Percentiles rank a stretch among this genome's conserved stretches.
Conservation (phyloP, 345 rosid genomes). For the Triadica sebifera region DNA sequence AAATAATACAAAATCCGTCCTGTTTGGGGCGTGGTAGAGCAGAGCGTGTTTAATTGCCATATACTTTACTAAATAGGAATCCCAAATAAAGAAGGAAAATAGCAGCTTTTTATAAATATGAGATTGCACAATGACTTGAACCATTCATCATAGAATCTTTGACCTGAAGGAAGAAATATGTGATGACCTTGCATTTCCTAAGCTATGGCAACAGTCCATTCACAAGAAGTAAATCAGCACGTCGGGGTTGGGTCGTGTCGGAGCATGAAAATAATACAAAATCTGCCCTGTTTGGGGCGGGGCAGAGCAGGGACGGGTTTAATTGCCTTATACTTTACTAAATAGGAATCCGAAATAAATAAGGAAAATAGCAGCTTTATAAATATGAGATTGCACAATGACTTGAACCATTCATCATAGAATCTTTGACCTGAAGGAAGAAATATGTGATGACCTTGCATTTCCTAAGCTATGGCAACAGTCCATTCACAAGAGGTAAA, state of each 20-base stretch:
- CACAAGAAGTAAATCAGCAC: conserved; percentile 90
- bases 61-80: no score
- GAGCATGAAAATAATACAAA: no score
- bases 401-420: conserved; percentile 99
- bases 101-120: conserved; percentile 85
- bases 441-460: conserved; percentile 99
- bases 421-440: conserved; percentile 99
- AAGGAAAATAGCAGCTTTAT: conserved; percentile 92
- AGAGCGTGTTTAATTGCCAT: no score
- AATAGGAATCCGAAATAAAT: no score
- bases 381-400: conserved; percentile 82
- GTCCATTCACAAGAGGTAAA: conserved; percentile 96
- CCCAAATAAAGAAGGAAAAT: no score
- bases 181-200: conserved; percentile 98
- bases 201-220: conserved; percentile 99
- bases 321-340: no score
- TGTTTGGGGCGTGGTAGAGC: no score
- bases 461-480: conserved; percentile 95
- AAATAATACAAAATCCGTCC: no score
- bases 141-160: conserved; percentile 99
- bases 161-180: conserved; percentile 99
- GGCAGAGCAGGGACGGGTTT: no score
- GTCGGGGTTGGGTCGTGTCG: no score
- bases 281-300: no score
- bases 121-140: conserved; percentile 94